phyloP scores from a whole-genome alignment of 345 rosid genomes.

The Anastatica hierochuntica region DNA sequence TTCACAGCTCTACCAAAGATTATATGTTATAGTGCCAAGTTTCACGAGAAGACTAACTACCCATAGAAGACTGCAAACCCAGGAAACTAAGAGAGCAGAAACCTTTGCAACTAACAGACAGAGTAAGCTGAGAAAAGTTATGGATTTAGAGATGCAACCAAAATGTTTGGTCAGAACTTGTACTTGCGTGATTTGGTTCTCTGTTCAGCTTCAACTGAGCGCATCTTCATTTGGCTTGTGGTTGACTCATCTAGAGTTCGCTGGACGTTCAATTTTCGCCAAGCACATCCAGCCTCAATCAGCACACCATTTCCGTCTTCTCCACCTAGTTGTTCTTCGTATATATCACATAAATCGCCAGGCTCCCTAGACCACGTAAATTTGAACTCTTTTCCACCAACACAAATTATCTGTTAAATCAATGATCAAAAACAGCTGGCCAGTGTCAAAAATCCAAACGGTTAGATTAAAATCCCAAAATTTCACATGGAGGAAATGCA shows the following conservation, averaged over 20 bases:
- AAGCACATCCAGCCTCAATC: conserved; percentile 90
- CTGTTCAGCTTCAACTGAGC: conserved; percentile 88
- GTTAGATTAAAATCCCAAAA: neutral
- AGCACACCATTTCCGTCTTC: conserved; percentile 79
- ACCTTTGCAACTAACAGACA: conserved; percentile 14
- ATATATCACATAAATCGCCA: conserved; percentile 83
- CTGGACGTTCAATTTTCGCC: conserved; percentile 88
- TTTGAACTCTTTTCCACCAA: conserved; percentile 86
- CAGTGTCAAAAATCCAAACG: neutral
- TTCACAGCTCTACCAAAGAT: conserved; percentile 6
- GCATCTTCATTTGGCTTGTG: conserved; percentile 83
- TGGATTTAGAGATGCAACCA: conserved; percentile 11
- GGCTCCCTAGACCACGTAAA: conserved; percentile 87
- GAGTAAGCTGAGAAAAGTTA: neutral
- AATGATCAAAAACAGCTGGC: neutral
- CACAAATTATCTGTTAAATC: conserved; percentile 57
- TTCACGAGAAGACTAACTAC: conserved; percentile 11
- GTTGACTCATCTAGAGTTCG: conserved; percentile 86
- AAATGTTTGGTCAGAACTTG: conserved; percentile 18
- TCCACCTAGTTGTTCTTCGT: conserved; percentile 68
- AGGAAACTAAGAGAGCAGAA: conserved; percentile 11
- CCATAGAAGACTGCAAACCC: conserved; percentile 1
- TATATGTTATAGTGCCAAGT: conserved; percentile 1
- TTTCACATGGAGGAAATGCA: neutral
- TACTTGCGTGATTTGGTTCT: conserved; percentile 79